phyloP scores from a whole-genome alignment of 2,329 filamentous ascomycete genomes.

The Alternaria incomplexa region DNA sequence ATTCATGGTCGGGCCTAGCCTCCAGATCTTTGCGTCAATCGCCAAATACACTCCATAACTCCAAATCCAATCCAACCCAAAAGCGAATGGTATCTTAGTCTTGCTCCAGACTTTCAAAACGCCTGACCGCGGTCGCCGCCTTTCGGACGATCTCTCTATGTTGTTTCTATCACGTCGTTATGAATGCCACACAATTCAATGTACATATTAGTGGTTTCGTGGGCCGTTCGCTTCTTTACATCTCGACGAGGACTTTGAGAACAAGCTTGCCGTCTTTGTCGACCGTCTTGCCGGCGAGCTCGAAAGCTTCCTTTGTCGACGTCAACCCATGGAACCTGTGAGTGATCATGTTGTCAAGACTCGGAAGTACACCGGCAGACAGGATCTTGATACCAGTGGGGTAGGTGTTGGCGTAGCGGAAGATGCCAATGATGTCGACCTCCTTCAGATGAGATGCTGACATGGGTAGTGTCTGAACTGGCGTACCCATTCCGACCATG shows the following conservation, averaged over 20 bases:
- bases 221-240: conserved; percentile 13
- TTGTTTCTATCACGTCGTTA: conserved; percentile 15
- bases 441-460: conserved; percentile 62
- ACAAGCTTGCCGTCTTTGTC: conserved; percentile 60
- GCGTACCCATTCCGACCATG: conserved; percentile 64
- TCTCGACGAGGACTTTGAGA: conserved; percentile 56
- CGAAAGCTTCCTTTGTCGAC: conserved; percentile 59
- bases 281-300: conserved; percentile 56
- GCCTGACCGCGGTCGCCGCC: conserved; percentile 10
- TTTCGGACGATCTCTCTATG: conserved; percentile 5
- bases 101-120: conserved; percentile 12
- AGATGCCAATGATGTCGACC: conserved; percentile 64
- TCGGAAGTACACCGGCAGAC: conserved; percentile 57
- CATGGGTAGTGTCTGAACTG: conserved; percentile 60
- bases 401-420: conserved; percentile 62
- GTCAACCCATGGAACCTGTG: conserved; percentile 56
- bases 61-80: neutral
- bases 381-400: conserved; percentile 61
- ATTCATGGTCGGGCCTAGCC: neutral
- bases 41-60: conserved; percentile 2
- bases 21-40: neutral
- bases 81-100: conserved; percentile 24
- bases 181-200: neutral
- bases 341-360: conserved; percentile 61
- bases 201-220: conserved; percentile 3